Base-by-base conservation (phyloP, 805 yeast species). In the Wickerhamiella dianesei region DNA sequence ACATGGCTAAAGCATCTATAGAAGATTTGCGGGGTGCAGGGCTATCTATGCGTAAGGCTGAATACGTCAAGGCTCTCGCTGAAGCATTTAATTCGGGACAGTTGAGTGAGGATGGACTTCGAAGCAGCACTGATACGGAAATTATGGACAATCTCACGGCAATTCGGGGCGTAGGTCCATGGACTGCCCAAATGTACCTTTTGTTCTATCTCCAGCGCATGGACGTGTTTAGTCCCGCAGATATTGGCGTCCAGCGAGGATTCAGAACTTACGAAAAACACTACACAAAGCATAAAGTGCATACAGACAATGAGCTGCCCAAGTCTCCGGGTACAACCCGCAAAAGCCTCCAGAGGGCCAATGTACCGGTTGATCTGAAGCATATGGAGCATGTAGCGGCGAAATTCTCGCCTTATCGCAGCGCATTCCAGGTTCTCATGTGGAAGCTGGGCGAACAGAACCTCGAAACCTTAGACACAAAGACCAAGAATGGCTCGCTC, bases 161-260 rank as follows among this genome's bases (percentile, higher is more conserved):
- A 2, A 43, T 61, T 14, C 59, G 60, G 42, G 68, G 68, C 1
- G 52, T 64, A 22, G 68, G 68, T 14, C 66, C 68, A 1, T 88
- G 97, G 97, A 76, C 87, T 3, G 88, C 92, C 0, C 82, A 81
- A 46, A 88, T 88, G 95, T 88, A 86, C 62, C 63, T 83, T 16
- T 58, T 80, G 19, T 85, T 85, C 58, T 81, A 82, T 1, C 64
- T 87, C 41, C 72, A 71, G 21, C 71, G 83, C 48, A 59, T 75
- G 58, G 79, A 88, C 59, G 75, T 84, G 0, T 85, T 85, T 60
- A 80, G 92, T 3, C 66, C 74, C 3, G 84, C 79, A 17, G 96
- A 88, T 63, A 64, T 88, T 42, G 96, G 96, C 1, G 74, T 88
- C 2, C 86, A 88, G 29, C 67, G 94, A 51, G 96, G 96, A 0